These are phyloP conservation scores for Carnegiea gigantea DNA, from an alignment of 179 eudicot species.

Conservation along the genomic window DNA sequence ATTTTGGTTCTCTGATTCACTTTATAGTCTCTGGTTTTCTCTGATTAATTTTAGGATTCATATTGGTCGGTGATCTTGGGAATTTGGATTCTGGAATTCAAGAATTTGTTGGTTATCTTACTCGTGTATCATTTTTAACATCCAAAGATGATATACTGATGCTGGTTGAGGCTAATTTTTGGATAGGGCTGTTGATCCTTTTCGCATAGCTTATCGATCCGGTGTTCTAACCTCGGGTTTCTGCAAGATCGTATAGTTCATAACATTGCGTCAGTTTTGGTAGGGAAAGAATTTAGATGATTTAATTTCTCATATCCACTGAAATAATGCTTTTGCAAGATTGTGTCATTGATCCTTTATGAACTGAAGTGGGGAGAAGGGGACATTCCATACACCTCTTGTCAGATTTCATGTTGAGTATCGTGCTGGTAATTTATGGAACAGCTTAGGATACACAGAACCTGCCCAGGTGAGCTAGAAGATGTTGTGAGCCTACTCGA, in stretches of 20 bases:
- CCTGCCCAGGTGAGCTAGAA: conserved; percentile 70
- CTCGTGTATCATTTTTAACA: neutral
- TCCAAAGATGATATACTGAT: neutral
- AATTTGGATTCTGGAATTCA: neutral
- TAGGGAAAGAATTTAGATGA: neutral
- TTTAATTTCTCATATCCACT: neutral
- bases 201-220: neutral
- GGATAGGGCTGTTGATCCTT: neutral
- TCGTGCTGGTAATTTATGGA: neutral
- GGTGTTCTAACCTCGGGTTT: no score
- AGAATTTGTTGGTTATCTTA: neutral
- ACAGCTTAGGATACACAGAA: conserved; percentile 77
- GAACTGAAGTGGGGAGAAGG: neutral
- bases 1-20: neutral
- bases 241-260: neutral
- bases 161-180: neutral
- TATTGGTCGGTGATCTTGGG: neutral
- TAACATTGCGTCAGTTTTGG: neutral
- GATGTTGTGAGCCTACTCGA: conserved; percentile 70
- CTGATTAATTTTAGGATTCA: neutral
- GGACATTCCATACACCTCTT: neutral
- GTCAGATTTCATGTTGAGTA: neutral
- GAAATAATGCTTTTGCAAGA: neutral
- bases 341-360: neutral
- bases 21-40: neutral